Evolutionary conservation across 106 monocot genomes (phyloP).

Genomic region (Phalaenopsis equestris): DNA sequence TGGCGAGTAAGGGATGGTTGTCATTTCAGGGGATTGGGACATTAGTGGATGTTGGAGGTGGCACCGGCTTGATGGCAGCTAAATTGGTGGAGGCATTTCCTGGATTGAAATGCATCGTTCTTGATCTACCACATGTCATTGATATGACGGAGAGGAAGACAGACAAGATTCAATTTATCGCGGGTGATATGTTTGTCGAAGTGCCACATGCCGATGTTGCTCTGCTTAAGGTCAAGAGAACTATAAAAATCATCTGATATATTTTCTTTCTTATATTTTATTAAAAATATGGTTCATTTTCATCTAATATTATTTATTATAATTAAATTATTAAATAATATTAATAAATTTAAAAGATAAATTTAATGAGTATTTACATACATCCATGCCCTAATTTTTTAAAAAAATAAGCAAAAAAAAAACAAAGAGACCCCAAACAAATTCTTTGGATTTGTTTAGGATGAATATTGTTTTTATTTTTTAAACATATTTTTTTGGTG

Average conservation of each 20-base stretch:
- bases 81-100: conserved; percentile 17
- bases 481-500: too few species aligned
- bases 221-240: conserved; percentile 25
- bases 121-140: conserved; percentile 25
- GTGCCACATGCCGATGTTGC: conserved; percentile 22
- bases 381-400: too few species aligned
- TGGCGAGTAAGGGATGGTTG: neutral
- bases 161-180: conserved; percentile 12
- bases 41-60: conserved; percentile 23
- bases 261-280: neutral
- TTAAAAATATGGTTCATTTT: neutral
- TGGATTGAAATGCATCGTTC: conserved; percentile 11
- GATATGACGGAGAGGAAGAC: neutral
- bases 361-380: too few species aligned
- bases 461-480: too few species aligned
- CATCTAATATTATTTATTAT: too few species aligned
- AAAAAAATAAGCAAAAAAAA: too few species aligned
- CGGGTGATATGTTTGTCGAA: conserved; percentile 29
- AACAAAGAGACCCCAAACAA: too few species aligned
- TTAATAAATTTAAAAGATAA: too few species aligned
- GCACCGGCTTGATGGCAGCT: conserved; percentile 4
- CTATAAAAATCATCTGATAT: neutral
- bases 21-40: conserved; percentile 4
- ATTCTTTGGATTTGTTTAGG: too few species aligned
- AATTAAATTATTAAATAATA: too few species aligned